Evolutionary conservation across 1,139 yeast genomes (phyloP), one percentile per base, ranked within the genome.

Genomic region (Nakaseomyces bracarensis): DNA sequence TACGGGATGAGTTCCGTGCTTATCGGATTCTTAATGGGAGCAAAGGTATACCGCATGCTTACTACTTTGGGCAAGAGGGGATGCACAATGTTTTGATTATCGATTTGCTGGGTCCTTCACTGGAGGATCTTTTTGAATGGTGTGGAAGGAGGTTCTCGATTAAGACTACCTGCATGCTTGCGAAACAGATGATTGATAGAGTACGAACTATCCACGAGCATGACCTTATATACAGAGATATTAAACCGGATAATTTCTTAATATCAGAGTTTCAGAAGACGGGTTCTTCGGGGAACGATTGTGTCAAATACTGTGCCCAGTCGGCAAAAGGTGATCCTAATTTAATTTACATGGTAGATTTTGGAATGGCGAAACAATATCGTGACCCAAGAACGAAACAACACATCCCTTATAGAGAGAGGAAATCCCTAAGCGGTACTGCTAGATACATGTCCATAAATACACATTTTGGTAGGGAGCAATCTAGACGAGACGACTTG

Each of bases 311-410:
- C 25, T 50, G 57, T 22, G 54, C 61, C 1, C 41, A 44, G 10
- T 52, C 56, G 10, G 58, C 63, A 3, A 35, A 49, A 28, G 54
- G 53, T 3, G 61, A 60, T 41, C 57, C 63, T 5, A 66, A 65
- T 44, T 54, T 60, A 37, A 81, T 82, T 41, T 84, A 80, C 57
- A 65, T 82, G 58, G 83, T 82, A 44, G 93, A 82, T 62, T 91
- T 87, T 62, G 98, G 98, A 50, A 89, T 91, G 97, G 96, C 96
- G 36, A 91, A 91, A 66, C 96, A 87, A 61, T 91, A 85, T 66
- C 75, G 96, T 57, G 97, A 91, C 63, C 96, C 96, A 43, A 77
- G 86, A 64, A 85, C 96, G 4, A 84, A 86, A 61, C 91, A 81
- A 61, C 98, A 91, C 67, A 91, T 91, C 51, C 97, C 98, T 16